These are phyloP conservation scores for Rhodomyrtus psidioides DNA, from an alignment of 441 rosid genomes.

Conservation along the genomic window DNA sequence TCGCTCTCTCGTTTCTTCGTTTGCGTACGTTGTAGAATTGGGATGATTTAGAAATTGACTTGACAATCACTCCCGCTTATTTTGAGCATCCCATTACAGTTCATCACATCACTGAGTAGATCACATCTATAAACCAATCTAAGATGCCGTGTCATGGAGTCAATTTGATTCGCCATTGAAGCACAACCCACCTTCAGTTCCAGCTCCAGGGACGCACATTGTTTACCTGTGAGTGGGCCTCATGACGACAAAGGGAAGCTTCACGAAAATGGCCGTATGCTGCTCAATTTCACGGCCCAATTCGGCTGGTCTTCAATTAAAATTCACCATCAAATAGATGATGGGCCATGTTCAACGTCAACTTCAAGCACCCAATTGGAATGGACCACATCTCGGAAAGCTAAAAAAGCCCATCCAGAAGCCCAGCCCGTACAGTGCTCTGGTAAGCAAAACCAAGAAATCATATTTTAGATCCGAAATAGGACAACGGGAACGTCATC, in stretches of 20 bases:
- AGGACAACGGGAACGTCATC: neutral
- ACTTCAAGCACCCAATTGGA: neutral
- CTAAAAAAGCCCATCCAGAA: neutral
- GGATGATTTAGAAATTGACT: neutral
- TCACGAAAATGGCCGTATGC: neutral
- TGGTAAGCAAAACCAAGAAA: neutral
- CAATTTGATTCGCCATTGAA: neutral
- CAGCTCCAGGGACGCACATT: neutral
- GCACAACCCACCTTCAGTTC: neutral
- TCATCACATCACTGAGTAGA: neutral
- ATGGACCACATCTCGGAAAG: neutral
- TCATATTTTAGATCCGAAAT: neutral
- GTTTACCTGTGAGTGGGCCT: neutral
- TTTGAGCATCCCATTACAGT: neutral
- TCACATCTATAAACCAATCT: neutral
- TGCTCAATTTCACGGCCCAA: neutral
- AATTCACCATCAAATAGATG: neutral
- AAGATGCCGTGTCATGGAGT: neutral
- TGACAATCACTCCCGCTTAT: neutral
- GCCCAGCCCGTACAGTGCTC: neutral
- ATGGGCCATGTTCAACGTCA: neutral
- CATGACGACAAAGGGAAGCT: neutral
- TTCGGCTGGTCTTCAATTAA: neutral
- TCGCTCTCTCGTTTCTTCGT: neutral
- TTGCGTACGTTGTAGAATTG: neutral